Conservation (phyloP, 139 green algal species). For the Gonium pectorale region DNA sequence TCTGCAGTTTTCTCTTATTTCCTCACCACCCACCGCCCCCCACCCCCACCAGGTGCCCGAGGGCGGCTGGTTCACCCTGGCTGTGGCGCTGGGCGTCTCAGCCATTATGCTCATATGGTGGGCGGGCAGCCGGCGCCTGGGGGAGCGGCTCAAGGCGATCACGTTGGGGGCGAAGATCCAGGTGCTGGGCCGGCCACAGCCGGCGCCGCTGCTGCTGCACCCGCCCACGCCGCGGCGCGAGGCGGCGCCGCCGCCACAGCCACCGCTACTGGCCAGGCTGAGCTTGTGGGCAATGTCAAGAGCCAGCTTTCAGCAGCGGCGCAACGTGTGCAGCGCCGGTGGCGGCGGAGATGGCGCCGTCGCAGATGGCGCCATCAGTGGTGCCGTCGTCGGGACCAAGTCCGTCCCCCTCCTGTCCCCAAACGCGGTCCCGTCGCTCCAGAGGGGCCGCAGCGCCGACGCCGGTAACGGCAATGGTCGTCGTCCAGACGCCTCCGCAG, state of each 20-base stretch:
- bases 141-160: neutral
- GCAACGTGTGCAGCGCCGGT: too few species aligned
- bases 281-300: neutral
- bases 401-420: too few species aligned
- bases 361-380: too few species aligned
- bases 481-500: too few species aligned
- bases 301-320: too few species aligned
- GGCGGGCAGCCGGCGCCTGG: constrained; percentile 26
- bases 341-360: too few species aligned
- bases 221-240: neutral
- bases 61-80: constrained; percentile 46
- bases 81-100: neutral
- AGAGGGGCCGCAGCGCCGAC: neutral
- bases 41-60: neutral
- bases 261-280: neutral
- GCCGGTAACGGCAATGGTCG: neutral
- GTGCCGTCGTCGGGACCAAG: too few species aligned
- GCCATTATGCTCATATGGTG: constrained; percentile 37
- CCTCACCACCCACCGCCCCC: neutral
- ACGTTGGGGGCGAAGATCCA: neutral
- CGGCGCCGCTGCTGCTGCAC: neutral
- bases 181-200: neutral
- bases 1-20: too few species aligned
- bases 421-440: too few species aligned
- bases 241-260: neutral